Base-by-base conservation (phyloP, 805 yeast genomes). In the Wickerhamiella azyma region DNA sequence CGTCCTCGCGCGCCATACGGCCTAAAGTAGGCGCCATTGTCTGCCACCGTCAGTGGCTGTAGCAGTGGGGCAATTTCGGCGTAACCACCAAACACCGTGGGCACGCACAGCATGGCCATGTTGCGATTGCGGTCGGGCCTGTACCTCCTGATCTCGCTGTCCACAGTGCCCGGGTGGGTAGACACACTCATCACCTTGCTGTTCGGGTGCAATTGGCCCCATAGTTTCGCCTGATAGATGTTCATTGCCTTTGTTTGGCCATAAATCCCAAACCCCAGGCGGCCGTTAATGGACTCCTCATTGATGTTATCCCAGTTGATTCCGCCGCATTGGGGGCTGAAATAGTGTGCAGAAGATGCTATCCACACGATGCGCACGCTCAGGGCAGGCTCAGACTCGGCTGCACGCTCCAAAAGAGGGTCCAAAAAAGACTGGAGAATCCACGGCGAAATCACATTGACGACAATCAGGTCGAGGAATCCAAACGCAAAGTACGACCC, bases 211-310 rank as follows among this genome's bases (percentile, higher is more conserved):
- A 56, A 38, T 42, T 54, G 49, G 2, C 61, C 58, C 67, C 70
- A 70, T 38, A 56, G 53, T 9, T 57, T 52, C 1, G 69, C 62
- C 49, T 67, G 67, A 45, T 64, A 62, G 19, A 66, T 55, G 43
- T 62, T 64, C 43, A 66, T 64, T 2, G 73, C 71, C 57, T 73
- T 73, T 24, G 71, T 64, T 53, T 71, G 75, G 11, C 68, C 71
- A 51, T 73, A 70, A 43, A 52, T 48, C 16, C 54, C 50, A 36
- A 56, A 53, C 24, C 56, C 55, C 5, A 45, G 26, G 14, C 35
- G 36, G 24, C 53, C 49, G 19, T 50, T 53, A 19, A 42, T 42
- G 24, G 21, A 53, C 36, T 55, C 58, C 49, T 56, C 55, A 50
- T 63, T 59, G 38, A 64, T 53, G 48, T 69, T 68, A 45, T 65